Base-by-base conservation (phyloP, 2,329 filamentous ascomycete genomes). In the Calonectria pauciramosa region DNA sequence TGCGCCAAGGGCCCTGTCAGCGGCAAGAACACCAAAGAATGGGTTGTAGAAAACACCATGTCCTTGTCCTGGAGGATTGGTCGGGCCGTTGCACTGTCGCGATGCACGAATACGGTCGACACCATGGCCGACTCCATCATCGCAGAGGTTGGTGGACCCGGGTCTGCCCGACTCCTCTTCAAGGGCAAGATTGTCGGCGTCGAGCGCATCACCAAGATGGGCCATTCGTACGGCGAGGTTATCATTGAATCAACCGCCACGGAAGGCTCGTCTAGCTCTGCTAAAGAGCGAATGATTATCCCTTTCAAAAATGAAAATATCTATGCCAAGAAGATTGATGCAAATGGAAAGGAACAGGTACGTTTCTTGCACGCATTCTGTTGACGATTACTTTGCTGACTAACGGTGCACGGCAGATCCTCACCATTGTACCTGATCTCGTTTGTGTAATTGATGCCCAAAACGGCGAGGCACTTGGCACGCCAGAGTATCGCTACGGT, bases 251-350 rank as follows among this genome's bases (percentile, higher is more conserved):
- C 74, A 82, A 85, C 67, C 3, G 34, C 47, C 5, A n/a, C 13
- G 1, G 81, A 84, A 74, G 73, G 75, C 16, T 54, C 34, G 10
- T 30, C 51, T 13, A 79, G 64, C 2, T 18, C 69, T 74, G 49
- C 72, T 82, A 72, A 36, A 81, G 84, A n/a, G 30, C 69, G 5
- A 66, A 80, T 90, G 67, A 87, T 85, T 69, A 89, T 91, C 44
- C 89, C 89, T 0, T 91, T 91, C 84, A 90, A 90, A 82, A 91
- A 91, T 78, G 89, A 91, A 76, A 91, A 90, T 76, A 88, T 90
- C 47, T 87, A 87, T 56, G 89, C 87, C 0, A 56, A 75, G 28
- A 76, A 78, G 20, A 76, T 75, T 4, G 75, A 56, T 5, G 75
- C 72, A 0, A 71, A 71, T n/a, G 80, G 78, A 1, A 73, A 74